Conservation (phyloP, 208 protist genomes). For the Leishmania amazonensis region DNA sequence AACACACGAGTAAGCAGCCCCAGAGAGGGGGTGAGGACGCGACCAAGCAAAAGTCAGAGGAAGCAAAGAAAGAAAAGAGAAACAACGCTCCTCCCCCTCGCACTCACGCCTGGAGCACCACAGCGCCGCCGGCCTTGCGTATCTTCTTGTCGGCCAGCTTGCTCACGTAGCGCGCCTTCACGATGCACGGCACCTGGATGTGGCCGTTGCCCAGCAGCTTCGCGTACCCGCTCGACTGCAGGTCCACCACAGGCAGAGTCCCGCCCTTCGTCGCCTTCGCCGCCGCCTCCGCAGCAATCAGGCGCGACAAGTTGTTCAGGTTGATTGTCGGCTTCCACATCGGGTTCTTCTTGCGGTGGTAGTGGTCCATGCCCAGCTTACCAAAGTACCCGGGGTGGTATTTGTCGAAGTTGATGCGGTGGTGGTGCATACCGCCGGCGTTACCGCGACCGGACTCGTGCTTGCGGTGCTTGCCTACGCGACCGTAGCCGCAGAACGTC, state of each 20-base stretch:
- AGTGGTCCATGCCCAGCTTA: conserved; percentile 99
- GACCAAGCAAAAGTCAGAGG: background rate
- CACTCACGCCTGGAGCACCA: conserved; percentile 96
- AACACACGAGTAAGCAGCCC: background rate
- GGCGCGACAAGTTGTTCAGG: conserved; percentile 98
- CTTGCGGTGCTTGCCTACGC: conserved; percentile 99
- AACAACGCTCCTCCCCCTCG: conserved; percentile 13
- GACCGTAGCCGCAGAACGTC: conserved; percentile 92
- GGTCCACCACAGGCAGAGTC: conserved; percentile 98
- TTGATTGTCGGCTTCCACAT: conserved; percentile 98
- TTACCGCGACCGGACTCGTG: conserved; percentile 99
- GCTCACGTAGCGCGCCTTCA: conserved; percentile 99
- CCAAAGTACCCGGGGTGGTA: conserved; percentile 99
- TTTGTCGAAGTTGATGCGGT: conserved; percentile 99
- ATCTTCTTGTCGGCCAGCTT: conserved; percentile 99
- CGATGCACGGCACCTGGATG: conserved; percentile 98
- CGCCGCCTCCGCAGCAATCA: conserved; percentile 95
- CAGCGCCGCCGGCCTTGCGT: conserved; percentile 98
- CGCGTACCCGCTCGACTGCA: conserved; percentile 96
- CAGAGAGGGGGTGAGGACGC: background rate
- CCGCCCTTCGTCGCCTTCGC: conserved; percentile 76
- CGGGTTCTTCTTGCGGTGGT: conserved; percentile 94
- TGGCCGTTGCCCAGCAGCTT: conserved; percentile 99
- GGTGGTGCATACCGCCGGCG: conserved; percentile 99
- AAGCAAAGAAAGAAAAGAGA: conserved; percentile 31